Percentiles rank a stretch among this genome's conserved stretches.
Conservation (phyloP, 345 rosid species). For the Brassica rapa region DNA sequence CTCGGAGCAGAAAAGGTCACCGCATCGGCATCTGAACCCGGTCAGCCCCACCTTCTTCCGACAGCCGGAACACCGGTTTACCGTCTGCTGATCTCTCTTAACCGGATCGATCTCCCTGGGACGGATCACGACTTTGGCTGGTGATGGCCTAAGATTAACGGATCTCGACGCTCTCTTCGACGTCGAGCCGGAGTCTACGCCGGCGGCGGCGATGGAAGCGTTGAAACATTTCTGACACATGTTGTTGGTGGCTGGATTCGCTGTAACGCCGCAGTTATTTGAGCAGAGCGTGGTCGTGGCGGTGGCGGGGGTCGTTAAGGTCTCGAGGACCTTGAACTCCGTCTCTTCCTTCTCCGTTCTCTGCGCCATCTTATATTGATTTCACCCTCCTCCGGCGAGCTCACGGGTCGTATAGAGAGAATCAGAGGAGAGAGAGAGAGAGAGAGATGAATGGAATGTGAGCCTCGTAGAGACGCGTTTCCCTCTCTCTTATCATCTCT, state of each 20-base stretch:
- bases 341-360: conserved; percentile 94
- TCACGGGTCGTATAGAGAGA: background rate
- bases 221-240: conserved; percentile 97
- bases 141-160: conserved; percentile 37
- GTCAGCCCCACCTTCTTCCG: conserved; percentile 86
- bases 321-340: conserved; percentile 87
- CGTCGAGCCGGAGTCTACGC: conserved; percentile 42
- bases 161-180: conserved; percentile 63
- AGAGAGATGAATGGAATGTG: conserved; percentile 52
- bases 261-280: conserved; percentile 85
- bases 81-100: conserved; percentile 52
- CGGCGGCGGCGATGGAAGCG: conserved; percentile 50
- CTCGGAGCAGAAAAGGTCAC: conserved; percentile 88
- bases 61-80: conserved; percentile 91
- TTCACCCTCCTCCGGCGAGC: conserved; percentile 10
- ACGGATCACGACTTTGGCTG: conserved; percentile 34
- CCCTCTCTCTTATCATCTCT: background rate
- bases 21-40: conserved; percentile 96
- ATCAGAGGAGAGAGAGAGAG: background rate
- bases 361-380: conserved; percentile 58
- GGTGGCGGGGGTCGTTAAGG: conserved; percentile 33
- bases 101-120: conserved; percentile 29
- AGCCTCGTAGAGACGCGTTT: conserved; percentile 91
- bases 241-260: conserved; percentile 86
- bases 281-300: conserved; percentile 47